Evolutionary conservation across 164 flowering plant genomes (phyloP).

Genomic region (Protea cynaroides): DNA sequence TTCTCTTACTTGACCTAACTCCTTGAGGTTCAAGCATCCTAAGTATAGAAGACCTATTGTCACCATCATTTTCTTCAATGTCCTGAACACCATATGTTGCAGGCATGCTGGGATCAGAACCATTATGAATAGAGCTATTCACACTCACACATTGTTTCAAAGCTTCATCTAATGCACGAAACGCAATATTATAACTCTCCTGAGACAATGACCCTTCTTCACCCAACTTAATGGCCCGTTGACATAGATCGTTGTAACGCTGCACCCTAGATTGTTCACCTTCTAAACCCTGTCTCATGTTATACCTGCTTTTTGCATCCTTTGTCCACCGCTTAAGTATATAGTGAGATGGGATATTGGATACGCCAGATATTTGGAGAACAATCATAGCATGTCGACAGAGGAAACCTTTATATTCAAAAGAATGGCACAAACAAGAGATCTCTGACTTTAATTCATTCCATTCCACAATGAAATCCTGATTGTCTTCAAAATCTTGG

Average conservation of each 20-base stretch:
- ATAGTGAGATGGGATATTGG: conserved; percentile 64
- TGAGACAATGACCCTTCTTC: conserved; percentile 77
- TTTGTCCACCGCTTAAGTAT: conserved; percentile 84
- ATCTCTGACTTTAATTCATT: conserved; percentile 49
- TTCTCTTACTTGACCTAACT: conserved; percentile 36
- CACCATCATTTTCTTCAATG: conserved; percentile 35
- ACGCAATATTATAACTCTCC: conserved; percentile 53
- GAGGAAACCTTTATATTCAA: conserved; percentile 74
- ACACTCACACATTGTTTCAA: conserved; percentile 55
- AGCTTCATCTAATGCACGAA: conserved; percentile 57
- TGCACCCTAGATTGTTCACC: conserved; percentile 48
- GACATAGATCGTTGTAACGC: conserved; percentile 69
- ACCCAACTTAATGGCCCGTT: conserved; percentile 56
- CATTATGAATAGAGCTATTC: conserved; percentile 39
- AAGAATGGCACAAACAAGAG: conserved; percentile 63
- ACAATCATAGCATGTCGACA: conserved; percentile 86
- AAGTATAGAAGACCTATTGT: neutral
- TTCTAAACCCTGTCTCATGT: conserved; percentile 28
- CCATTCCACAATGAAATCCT: conserved; percentile 58
- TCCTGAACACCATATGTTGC: conserved; percentile 24
- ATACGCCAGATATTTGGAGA: conserved; percentile 61
- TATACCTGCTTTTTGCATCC: conserved; percentile 56
- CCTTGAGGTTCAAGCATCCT: conserved; percentile 9
- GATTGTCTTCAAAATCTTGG: conserved; percentile 65
- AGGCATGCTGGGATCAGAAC: conserved; percentile 22